A percentile compares a stretch with the other conserved stretches of the same genome.
Conservation (phyloP, 1,284 basidiomycete genomes). For the Sporisorium iseilematis-ciliati region DNA sequence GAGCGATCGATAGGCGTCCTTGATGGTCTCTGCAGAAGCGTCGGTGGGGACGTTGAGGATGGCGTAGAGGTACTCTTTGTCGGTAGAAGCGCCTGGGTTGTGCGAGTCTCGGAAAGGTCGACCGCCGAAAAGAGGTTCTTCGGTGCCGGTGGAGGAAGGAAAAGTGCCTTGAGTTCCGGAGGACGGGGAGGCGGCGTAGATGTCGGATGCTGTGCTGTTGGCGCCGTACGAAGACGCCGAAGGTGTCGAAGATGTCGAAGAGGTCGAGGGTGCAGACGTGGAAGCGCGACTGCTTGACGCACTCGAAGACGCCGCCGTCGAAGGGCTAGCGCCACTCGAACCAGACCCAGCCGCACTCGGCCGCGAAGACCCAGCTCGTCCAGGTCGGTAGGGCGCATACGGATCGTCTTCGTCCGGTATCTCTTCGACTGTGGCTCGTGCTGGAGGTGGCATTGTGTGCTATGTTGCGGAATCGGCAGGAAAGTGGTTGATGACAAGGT, state of each 20-base stretch:
- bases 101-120: constrained; percentile 63
- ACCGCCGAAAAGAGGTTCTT: constrained; percentile 66
- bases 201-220: constrained; percentile 10
- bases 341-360: constrained; percentile 1
- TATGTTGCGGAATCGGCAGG: background rate
- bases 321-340: constrained; percentile 7
- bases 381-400: constrained; percentile 38
- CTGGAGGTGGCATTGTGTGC: constrained; percentile 34
- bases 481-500: background rate
- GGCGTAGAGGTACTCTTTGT: constrained; percentile 55
- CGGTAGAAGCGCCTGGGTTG: constrained; percentile 2
- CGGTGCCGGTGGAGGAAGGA: constrained; percentile 34
- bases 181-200: constrained; percentile 36
- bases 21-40: constrained; percentile 78
- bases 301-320: constrained; percentile 13
- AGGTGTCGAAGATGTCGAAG: background rate
- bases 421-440: constrained; percentile 44
- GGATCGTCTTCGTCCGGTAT: constrained; percentile 46
- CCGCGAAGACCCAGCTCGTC: constrained; percentile 4
- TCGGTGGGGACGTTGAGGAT: constrained; percentile 77
- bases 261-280: background rate
- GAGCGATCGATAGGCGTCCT: constrained; percentile 78
- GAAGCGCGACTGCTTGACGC: constrained; percentile 10
- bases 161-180: constrained; percentile 25
- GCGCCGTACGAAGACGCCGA: background rate